Base-by-base conservation (phyloP, 371 early-diverging fungal species). In the Zychaea mexicana region DNA sequence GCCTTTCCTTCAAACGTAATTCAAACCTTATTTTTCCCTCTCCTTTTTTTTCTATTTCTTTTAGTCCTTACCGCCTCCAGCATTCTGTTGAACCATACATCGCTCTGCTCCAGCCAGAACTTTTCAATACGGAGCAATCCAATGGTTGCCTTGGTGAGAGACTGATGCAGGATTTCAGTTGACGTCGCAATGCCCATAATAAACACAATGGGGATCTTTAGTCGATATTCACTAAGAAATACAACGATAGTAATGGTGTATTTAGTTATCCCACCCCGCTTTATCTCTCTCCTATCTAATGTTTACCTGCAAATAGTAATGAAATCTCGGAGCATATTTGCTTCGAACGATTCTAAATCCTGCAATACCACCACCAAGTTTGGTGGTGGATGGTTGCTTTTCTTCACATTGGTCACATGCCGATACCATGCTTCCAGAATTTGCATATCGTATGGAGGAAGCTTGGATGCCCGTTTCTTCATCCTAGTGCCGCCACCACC, bases 111-210 rank as follows among this genome's bases (percentile, higher is more conserved):
- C 61, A 94, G 72, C 60, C 85, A 82, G 68, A 96, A 95, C 60
- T 88, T 88, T 68, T 90, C 92, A 17, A 88, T 87, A 60, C 88
- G 88, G 33, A 96, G 72, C 64, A 90, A 72, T 2, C 88, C 71
- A 17, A 94, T 78, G 2, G 84, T 87, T 2, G 89, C 76, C 45
- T 89, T 90, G 12, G 89, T 82, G 9, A 95, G 73, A 1, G 90
- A 80, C 71, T 96, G 94, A 60, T 93, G 92, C 13, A 96, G 49
- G 15, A 88, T 85, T 36, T 94, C 92, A n/a, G 86, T 83, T 2
- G 93, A 91, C 2, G 95, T 96, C 2, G 95, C 94, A 53, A 96
- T 74, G 19, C 95, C 94, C 67, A 96, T 74, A 0, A 96, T 65
- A n/a, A 95, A 76, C 1, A 92, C 85, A 62, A 96, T 85, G 5